Evolutionary conservation across 1,139 yeast species (phyloP).

Genomic region (Meyerozyma sp.): DNA sequence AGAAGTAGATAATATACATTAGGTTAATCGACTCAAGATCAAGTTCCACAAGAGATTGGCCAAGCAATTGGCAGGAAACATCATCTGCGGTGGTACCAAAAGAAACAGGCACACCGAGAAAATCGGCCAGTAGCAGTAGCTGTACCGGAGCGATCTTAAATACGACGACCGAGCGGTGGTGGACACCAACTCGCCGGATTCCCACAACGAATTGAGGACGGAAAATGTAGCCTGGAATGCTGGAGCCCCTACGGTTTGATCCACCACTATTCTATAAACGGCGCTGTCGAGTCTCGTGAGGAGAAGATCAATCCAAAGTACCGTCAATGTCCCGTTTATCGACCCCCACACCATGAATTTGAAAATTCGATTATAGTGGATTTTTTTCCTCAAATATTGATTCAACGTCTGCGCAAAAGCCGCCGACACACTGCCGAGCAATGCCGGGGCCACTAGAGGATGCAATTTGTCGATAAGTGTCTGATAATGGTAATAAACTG

Average conservation of each 20-base stretch:
- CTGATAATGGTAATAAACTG: neutral
- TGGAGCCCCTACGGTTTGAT: constrained; percentile 54
- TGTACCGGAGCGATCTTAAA: constrained; percentile 44
- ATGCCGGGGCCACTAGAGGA: constrained; percentile 19
- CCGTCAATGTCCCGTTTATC: constrained; percentile 52
- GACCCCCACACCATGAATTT: constrained; percentile 61
- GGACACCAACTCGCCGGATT: constrained; percentile 34
- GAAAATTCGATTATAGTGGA: constrained; percentile 33
- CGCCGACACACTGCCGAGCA: constrained; percentile 46
- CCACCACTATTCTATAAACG: constrained; percentile 38
- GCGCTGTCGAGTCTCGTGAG: constrained; percentile 29
- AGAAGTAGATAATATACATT: constrained; percentile 4
- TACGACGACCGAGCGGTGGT: constrained; percentile 26
- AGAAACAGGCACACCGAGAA: constrained; percentile 48
- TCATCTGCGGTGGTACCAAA: constrained; percentile 39
- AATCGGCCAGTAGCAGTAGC: constrained; percentile 58
- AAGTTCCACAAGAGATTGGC: constrained; percentile 55
- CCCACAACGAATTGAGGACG: constrained; percentile 51
- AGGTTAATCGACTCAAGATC: constrained; percentile 33
- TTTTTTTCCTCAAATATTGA: constrained; percentile 40
- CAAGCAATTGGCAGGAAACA: constrained; percentile 56
- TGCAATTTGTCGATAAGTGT: neutral
- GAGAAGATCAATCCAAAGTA: constrained; percentile 51
- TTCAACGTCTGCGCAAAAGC: constrained; percentile 55
- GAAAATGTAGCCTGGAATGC: constrained; percentile 48